Conservation (phyloP, 2,329 filamentous ascomycete genomes). For the Aspergillus nomiae region DNA sequence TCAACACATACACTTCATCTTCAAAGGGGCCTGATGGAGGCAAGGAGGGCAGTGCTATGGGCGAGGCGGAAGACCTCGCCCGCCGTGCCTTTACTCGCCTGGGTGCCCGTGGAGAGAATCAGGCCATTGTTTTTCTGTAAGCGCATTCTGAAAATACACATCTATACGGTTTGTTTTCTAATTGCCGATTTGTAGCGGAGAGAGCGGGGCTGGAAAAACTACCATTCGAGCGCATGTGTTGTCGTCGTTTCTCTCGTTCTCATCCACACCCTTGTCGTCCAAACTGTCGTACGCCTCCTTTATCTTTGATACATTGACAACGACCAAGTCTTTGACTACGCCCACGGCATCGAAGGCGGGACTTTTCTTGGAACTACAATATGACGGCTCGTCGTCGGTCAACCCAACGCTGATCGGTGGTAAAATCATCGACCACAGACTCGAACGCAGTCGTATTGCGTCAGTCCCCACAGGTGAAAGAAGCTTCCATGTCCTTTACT, state of each 20-base stretch:
- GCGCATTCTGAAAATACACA: conserved; percentile 38
- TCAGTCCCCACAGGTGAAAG: conserved; percentile 93
- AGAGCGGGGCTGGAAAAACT: conserved; percentile 95
- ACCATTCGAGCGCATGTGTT: conserved; percentile 88
- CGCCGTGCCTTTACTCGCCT: conserved; percentile 81
- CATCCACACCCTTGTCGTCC: conserved; percentile 86
- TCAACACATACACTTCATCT: conserved; percentile 94
- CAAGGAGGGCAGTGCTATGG: conserved; percentile 89
- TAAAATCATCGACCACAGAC: conserved; percentile 88
- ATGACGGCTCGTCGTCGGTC: conserved; percentile 82
- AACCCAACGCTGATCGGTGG: conserved; percentile 89
- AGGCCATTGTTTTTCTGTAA: conserved; percentile 90
- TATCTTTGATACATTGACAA: conserved; percentile 93
- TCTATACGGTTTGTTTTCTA: background rate
- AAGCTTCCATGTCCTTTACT: conserved; percentile 95
- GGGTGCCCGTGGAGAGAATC: conserved; percentile 87
- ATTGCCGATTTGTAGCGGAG: conserved; percentile 66
- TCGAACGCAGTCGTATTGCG: conserved; percentile 89
- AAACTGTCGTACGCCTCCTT: conserved; percentile 94
- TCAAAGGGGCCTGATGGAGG: conserved; percentile 85
- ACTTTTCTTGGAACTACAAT: conserved; percentile 93
- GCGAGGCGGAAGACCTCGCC: conserved; percentile 88
- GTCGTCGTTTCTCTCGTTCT: conserved; percentile 81
- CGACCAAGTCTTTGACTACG: conserved; percentile 94
- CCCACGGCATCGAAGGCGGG: conserved; percentile 95